These are phyloP conservation scores for Heritiera fomes DNA, from an alignment of 345 rosid genomes.

Conservation along the genomic window DNA sequence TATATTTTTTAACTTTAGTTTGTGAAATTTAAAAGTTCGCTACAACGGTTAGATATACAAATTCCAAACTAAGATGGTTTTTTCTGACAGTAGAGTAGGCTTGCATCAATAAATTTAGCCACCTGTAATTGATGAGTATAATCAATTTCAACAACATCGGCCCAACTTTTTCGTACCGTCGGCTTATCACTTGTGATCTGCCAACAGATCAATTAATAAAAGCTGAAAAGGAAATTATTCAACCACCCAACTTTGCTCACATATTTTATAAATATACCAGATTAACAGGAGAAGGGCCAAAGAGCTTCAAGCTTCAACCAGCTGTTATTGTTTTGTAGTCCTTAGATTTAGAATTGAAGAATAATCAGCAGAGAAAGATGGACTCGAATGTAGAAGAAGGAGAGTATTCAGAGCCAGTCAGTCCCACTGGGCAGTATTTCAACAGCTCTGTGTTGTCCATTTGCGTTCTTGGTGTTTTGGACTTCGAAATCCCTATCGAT, in stretches of 20 bases:
- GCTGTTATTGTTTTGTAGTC: neutral
- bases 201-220: neutral
- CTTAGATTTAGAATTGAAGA: too few relatives aligned
- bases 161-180: too few relatives aligned
- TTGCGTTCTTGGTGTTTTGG: constrained; percentile 29
- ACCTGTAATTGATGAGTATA: neutral
- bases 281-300: neutral
- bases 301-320: neutral
- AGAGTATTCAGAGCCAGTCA: constrained; percentile 30
- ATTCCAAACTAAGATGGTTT: too few relatives aligned
- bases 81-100: too few relatives aligned
- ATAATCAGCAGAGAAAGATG: neutral
- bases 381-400: constrained; percentile 12
- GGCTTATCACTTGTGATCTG: too few relatives aligned
- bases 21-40: too few relatives aligned
- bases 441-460: constrained; percentile 34
- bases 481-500: constrained; percentile 31
- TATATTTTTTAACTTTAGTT: too few relatives aligned
- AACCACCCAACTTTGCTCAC: neutral
- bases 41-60: too few relatives aligned
- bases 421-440: constrained; percentile 38
- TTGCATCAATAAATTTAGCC: neutral
- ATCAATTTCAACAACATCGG: neutral
- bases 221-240: neutral
- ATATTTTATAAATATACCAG: too few relatives aligned